Evolutionary conservation across 495 filamentous ascomycete genomes (phyloP), one percentile per base, ranked within the genome.

Genomic region (Cercophora newfieldiana): DNA sequence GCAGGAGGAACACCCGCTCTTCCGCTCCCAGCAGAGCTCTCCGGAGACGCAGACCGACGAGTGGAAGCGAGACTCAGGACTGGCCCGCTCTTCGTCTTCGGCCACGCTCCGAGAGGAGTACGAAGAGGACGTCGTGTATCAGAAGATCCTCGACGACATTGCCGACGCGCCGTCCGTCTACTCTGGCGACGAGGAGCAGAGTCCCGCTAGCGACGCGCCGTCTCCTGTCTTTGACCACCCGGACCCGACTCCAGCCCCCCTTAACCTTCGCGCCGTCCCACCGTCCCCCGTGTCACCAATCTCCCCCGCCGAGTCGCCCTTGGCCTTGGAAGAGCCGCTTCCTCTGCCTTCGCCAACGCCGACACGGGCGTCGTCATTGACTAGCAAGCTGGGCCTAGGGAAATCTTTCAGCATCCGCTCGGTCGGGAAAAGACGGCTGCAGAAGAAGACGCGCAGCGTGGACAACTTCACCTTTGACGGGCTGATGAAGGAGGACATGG

Each of bases 51-150:
- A 64, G 47, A 61, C 67, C 51, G 71, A 72, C 50, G 69, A 71
- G 56, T 72, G 60, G 62, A 82, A 82, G 66, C 71, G 86, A 62
- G 83, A 88, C 71, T 88, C 86, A 25, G 82, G 78, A n/a, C 79
- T 83, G 53, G 81, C 83, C 50, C 75, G 84, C 4, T 82, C 82
- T 7, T 76, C 80, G 25, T 83, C 81, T 16, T 78, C 80, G 12
- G 79, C 76, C 59, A 83, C 81, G 55, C 77, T 83, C 54, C 76
- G 73, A 18, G 81, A 79, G 44, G 82, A 80, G 51, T 63, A 71
- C 54, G 78, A 77, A 14, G 72, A 80, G 53, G 77, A 77, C 28
- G 66, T 68, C 21, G 69, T 76, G 14, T 74, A 75, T 64, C 72
- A 73, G 50, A 81, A 80, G 58, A 73, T 82, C 33, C 28, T 65